Evolutionary conservation across 2,329 filamentous ascomycete species (phyloP).

Genomic region (Pestalotiopsis sp.): DNA sequence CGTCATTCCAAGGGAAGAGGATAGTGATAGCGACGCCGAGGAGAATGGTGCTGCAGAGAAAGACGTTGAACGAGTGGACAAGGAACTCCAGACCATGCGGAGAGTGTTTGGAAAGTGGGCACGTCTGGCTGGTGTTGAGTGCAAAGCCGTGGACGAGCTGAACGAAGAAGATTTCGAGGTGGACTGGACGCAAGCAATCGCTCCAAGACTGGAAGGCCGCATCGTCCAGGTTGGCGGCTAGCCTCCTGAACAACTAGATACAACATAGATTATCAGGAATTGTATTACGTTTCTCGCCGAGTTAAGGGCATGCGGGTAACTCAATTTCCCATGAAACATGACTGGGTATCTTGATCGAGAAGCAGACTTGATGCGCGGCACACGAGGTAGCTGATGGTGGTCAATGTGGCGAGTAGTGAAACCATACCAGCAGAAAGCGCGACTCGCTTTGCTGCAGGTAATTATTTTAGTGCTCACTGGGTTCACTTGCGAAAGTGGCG

Average conservation of each 20-base stretch:
- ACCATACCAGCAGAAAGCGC: no score
- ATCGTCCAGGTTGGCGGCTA: constrained; percentile 54
- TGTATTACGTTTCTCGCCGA: no score
- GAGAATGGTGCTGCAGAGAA: constrained; percentile 31
- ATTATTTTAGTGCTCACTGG: constrained; percentile 10
- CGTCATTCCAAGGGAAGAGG: constrained; percentile 40
- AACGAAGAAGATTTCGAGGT: constrained; percentile 62
- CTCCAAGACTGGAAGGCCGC: constrained; percentile 75
- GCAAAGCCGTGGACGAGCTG: constrained; percentile 54
- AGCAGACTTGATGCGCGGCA: no score
- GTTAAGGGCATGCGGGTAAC: no score
- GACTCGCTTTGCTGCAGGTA: no score
- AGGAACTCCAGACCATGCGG: constrained; percentile 66
- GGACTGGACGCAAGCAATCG: constrained; percentile 80
- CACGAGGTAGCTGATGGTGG: no score
- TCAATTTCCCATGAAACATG: no score
- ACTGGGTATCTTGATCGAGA: no score
- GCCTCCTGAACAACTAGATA: no score
- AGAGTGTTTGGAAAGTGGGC: constrained; percentile 77
- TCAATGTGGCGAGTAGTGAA: no score
- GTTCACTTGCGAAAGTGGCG: not conserved
- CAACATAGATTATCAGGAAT: no score
- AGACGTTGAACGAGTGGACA: constrained; percentile 47
- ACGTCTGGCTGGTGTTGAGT: constrained; percentile 64
- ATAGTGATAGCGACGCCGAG: constrained; percentile 28